Percentiles rank a stretch among this genome's conserved stretches.
Evolutionary conservation across 768 basidiomycete genomes (phyloP).

Genomic region (Tricholoma saponaceum): DNA sequence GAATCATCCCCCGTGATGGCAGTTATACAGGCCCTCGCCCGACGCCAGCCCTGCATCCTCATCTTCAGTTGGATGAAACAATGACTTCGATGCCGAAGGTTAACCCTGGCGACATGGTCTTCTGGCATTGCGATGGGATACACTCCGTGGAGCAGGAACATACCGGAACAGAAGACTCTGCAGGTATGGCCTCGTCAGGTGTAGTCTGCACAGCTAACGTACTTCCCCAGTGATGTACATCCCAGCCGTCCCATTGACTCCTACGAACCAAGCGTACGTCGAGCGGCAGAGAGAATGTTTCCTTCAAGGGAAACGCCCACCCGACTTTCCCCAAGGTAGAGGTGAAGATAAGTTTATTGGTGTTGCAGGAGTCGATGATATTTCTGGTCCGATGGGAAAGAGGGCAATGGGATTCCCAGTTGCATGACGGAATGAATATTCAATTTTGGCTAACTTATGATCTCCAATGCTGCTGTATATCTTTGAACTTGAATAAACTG

Average conservation of each 20-base stretch:
- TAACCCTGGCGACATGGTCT: conserved; percentile 72
- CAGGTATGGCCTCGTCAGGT: conserved; percentile 31
- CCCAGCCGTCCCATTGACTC: conserved; percentile 64
- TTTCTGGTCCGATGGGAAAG: conserved; percentile 30
- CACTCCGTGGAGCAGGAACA: conserved; percentile 51
- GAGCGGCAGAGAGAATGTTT: conserved; percentile 60
- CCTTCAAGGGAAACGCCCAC: conserved; percentile 55
- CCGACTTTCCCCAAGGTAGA: conserved; percentile 59
- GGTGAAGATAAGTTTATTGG: conserved; percentile 34
- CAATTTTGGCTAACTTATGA: no score
- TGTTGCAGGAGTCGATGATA: conserved; percentile 30
- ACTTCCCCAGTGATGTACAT: conserved; percentile 66
- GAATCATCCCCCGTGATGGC: conserved; percentile 35
- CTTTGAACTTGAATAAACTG: no score
- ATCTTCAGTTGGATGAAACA: conserved; percentile 55
- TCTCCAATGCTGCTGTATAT: no score
- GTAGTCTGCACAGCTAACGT: conserved; percentile 3
- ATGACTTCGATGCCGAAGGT: conserved; percentile 74
- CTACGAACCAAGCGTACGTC: conserved; percentile 57
- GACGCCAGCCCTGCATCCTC: conserved; percentile 58
- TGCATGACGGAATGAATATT: conserved; percentile 9
- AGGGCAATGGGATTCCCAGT: conserved; percentile 38
- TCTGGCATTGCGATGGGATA: conserved; percentile 66
- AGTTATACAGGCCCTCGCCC: conserved; percentile 44
- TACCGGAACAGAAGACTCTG: conserved; percentile 50